Percentiles rank a stretch among this genome's conserved stretches.
Conservation (phyloP, 2,329 filamentous ascomycete genomes). For the Passalora sequoiae region DNA sequence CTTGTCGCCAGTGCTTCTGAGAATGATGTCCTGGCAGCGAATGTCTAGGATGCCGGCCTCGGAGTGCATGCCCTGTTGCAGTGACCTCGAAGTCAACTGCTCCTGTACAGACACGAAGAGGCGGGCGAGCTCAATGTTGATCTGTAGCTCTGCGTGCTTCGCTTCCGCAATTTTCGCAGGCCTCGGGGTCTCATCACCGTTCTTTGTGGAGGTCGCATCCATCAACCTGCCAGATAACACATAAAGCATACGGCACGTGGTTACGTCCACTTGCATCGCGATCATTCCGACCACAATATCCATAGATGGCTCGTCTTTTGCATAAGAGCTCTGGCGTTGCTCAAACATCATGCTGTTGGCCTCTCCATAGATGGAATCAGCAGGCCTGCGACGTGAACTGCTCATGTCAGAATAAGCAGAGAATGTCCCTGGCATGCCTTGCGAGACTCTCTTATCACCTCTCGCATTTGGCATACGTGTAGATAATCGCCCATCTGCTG, state of each 20-base stretch:
- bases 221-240: slow-evolving; percentile 5
- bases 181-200: too few relatives aligned
- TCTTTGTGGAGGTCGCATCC: too few relatives aligned
- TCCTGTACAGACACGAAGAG: neutral
- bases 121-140: neutral
- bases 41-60: slow-evolving; percentile 8
- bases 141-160: too few relatives aligned
- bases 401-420: slow-evolving; percentile 44
- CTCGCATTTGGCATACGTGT: neutral
- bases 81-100: neutral
- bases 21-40: slow-evolving; percentile 6
- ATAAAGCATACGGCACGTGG: slow-evolving; percentile 20
- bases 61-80: neutral
- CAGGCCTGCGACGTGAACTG: slow-evolving; percentile 12
- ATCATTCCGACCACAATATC: slow-evolving; percentile 18
- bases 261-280: slow-evolving; percentile 17
- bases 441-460: neutral
- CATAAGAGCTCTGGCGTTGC: neutral
- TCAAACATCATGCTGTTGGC: slow-evolving; percentile 6
- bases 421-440: slow-evolving; percentile 43
- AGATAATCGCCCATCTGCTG: neutral
- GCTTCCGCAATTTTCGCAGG: too few relatives aligned
- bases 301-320: neutral
- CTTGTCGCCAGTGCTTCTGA: neutral
- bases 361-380: slow-evolving; percentile 8